Conservation (phyloP, 2,329 filamentous ascomycete genomes). For the Huntiella moniliformis region DNA sequence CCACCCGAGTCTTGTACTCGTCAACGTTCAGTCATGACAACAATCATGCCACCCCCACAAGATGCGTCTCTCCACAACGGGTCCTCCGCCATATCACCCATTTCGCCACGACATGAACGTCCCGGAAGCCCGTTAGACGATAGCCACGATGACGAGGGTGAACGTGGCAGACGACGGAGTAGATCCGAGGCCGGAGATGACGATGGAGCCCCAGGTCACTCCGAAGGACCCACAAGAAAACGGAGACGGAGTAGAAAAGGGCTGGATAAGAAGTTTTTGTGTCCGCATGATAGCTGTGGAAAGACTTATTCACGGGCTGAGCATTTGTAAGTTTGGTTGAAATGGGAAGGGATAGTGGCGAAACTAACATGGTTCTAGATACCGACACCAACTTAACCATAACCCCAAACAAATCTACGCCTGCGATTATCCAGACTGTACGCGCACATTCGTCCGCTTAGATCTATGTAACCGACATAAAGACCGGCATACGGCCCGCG, state of each 20-base stretch:
- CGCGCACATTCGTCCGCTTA: constrained; percentile 77
- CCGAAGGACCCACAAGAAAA: constrained; percentile 37
- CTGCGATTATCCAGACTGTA: constrained; percentile 83
- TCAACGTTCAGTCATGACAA: too few relatives aligned
- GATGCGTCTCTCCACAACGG: too few relatives aligned
- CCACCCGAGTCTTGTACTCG: too few relatives aligned
- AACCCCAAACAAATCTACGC: constrained; percentile 87
- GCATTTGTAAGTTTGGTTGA: constrained; percentile 50
- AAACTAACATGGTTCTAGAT: constrained; percentile 22
- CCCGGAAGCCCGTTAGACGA: constrained; percentile 14
- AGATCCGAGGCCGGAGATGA: constrained; percentile 25
- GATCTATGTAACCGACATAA: constrained; percentile 77
- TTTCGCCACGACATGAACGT: too few relatives aligned
- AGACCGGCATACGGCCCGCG: constrained; percentile 63
- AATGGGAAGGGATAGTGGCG: background rate
- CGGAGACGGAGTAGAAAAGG: constrained; percentile 57
- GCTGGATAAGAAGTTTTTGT: constrained; percentile 66
- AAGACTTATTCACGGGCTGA: constrained; percentile 95
- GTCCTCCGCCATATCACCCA: too few relatives aligned
- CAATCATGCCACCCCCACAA: too few relatives aligned
- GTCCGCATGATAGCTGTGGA: constrained; percentile 68
- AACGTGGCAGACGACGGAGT: constrained; percentile 24
- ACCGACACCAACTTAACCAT: constrained; percentile 91
- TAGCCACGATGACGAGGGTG: constrained; percentile 21
- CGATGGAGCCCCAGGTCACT: constrained; percentile 24